A percentile compares a stretch with the other conserved stretches of the same genome.
Evolutionary conservation across 805 yeast species (phyloP).

Genomic region (Saturnispora halmiae): DNA sequence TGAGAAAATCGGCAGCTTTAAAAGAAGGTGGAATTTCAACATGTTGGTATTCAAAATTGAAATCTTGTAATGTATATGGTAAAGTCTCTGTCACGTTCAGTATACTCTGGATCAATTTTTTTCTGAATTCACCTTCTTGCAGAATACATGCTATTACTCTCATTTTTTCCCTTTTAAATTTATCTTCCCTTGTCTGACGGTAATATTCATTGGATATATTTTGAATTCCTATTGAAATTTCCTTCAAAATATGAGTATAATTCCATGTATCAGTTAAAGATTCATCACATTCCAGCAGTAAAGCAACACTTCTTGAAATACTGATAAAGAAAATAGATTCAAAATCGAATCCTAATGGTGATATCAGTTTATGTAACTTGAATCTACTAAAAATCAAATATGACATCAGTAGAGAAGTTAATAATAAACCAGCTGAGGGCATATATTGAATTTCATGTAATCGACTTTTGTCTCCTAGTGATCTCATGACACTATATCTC

Average conservation of each 20-base stretch:
- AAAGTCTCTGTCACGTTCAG: neutral
- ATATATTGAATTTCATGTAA: slow-evolving; percentile 15
- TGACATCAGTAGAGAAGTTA: slow-evolving; percentile 13
- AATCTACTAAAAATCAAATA: slow-evolving; percentile 9
- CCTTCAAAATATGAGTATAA: slow-evolving; percentile 1
- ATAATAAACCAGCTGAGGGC: slow-evolving; percentile 20
- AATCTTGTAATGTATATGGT: neutral
- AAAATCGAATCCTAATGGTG: neutral
- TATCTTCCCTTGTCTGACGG: neutral
- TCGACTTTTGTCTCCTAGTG: neutral
- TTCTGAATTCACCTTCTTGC: neutral
- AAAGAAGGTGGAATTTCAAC: neutral
- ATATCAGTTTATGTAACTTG: neutral
- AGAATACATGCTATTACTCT: neutral
- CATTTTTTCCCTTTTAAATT: neutral
- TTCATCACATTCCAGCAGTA: slow-evolving; percentile 4
- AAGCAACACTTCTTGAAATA: neutral
- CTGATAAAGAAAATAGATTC: slow-evolving; percentile 1
- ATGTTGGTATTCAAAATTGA: neutral
- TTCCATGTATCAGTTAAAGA: slow-evolving; percentile 1
- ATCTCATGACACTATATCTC: slow-evolving; percentile 16
- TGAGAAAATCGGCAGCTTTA: slow-evolving; percentile 1
- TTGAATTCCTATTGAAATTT: slow-evolving; percentile 4
- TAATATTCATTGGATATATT: slow-evolving; percentile 2
- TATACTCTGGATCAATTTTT: slow-evolving; percentile 1